Evolutionary conservation across 1,284 basidiomycete genomes (phyloP).

Genomic region (Pulveroboletus sp.): DNA sequence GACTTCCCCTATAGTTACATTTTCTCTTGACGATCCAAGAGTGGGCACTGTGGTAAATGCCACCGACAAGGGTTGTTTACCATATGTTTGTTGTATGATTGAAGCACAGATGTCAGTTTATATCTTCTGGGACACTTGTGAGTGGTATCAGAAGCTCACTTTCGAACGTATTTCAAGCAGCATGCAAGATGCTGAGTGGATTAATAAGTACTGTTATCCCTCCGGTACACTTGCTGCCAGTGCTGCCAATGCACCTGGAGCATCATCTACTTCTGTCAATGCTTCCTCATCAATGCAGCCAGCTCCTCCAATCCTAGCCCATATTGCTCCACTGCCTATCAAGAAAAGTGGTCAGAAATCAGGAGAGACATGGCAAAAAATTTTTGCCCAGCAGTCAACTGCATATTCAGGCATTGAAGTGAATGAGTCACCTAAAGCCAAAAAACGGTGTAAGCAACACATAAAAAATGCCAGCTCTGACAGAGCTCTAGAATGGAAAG

Average conservation of each 20-base stretch:
- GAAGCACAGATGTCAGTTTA: neutral
- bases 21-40: neutral
- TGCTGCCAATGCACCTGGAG: neutral
- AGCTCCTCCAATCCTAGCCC: neutral
- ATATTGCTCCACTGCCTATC: neutral
- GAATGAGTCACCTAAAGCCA: neutral
- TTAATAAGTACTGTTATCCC: neutral
- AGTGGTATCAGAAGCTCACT: neutral
- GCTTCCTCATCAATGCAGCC: neutral
- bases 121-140: neutral
- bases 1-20: neutral
- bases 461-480: neutral
- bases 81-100: neutral
- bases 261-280: neutral
- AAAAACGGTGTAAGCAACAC: neutral
- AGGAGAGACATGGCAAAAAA: neutral
- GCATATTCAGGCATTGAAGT: neutral
- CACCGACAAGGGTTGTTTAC: neutral
- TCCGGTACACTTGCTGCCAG: neutral
- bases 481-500: neutral
- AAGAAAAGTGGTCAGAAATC: conserved; percentile 4
- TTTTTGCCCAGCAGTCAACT: neutral
- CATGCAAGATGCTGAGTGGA: neutral
- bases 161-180: neutral
- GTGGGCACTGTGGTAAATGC: neutral